A percentile compares a stretch with the other conserved stretches of the same genome.
Conservation (phyloP, 306 rosid genomes). For the barrel medic (Medicago truncatula) region MtrunA17r5.0-ANR NC_053044.1:6640001-6640500, state of each 20-base stretch:
- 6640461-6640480: slow-evolving; percentile 85
- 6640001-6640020: slow-evolving; percentile 64
- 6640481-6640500: slow-evolving; percentile 79
- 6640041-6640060: slow-evolving; percentile 87
- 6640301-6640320: slow-evolving; percentile 63
- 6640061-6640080: slow-evolving; percentile 77
- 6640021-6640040: slow-evolving; percentile 87
- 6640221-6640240: slow-evolving; percentile 86
- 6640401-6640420: slow-evolving; percentile 41
- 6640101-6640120: slow-evolving; percentile 63
- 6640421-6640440: slow-evolving; percentile 80
- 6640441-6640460: slow-evolving; percentile 74
- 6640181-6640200: slow-evolving; percentile 66
- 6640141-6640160: slow-evolving; percentile 69
- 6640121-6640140: slow-evolving; percentile 74
- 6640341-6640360: slow-evolving; percentile 14
- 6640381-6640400: slow-evolving; percentile 6
- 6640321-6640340: slow-evolving; percentile 50
- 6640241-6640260: slow-evolving; percentile 77
- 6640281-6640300: slow-evolving; percentile 93
- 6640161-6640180: slow-evolving; percentile 60
- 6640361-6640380: background rate
- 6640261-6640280: slow-evolving; percentile 85
- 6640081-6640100: slow-evolving; percentile 63
- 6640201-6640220: slow-evolving; percentile 67